Evolutionary conservation across 306 rosid species (phyloP).

Genomic region (Cucurbita pepo): DNA sequence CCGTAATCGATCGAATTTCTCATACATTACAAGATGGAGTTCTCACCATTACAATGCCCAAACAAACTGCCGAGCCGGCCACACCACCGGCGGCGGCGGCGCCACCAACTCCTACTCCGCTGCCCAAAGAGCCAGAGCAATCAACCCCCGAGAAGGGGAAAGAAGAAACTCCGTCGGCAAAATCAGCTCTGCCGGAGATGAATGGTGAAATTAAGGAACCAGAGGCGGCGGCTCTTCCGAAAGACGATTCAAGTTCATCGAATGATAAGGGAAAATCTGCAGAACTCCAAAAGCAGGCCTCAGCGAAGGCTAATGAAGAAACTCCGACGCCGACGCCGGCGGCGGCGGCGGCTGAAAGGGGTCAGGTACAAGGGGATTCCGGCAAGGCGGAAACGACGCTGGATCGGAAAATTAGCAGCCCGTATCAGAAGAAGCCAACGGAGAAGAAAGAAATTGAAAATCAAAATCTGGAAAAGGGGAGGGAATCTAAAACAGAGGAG

Average conservation of each 20-base stretch:
- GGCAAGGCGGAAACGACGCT: neutral
- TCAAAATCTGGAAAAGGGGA: neutral
- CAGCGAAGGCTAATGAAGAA: neutral
- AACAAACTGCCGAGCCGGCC: neutral
- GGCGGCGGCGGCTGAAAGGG: neutral
- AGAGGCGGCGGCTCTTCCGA: neutral
- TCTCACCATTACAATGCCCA: conserved; percentile 4
- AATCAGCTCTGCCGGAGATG: neutral
- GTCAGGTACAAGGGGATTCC: neutral
- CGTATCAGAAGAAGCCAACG: neutral
- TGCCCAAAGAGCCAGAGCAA: too few species aligned
- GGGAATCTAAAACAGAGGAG: neutral
- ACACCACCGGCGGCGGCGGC: neutral
- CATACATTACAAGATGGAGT: neutral
- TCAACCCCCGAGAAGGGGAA: neutral
- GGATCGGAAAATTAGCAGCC: neutral
- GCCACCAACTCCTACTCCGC: too few species aligned
- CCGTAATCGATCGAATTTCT: neutral
- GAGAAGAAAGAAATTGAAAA: neutral
- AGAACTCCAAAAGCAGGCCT: neutral
- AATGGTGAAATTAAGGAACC: neutral
- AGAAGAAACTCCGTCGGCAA: neutral
- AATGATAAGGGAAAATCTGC: neutral
- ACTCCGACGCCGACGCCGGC: neutral
- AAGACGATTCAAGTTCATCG: neutral